Base-by-base conservation (phyloP, 371 early-diverging fungal species). In the Blyttiomyces sp. region DNA sequence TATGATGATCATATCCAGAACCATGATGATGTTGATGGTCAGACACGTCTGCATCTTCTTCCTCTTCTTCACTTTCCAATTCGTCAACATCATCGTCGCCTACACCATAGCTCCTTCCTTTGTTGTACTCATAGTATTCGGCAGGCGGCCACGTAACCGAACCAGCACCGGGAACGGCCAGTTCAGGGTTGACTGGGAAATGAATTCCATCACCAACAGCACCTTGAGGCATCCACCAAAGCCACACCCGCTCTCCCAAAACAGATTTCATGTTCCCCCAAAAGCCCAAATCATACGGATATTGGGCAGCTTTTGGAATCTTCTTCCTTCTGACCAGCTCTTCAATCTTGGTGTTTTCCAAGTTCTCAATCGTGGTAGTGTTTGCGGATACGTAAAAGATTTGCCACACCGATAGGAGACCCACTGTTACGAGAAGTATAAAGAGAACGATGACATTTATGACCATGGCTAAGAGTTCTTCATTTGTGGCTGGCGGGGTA, bases 271-370 rank as follows among this genome's bases (percentile, higher is more conserved):
- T 5, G 53, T 80, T 80, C 2, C 43, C 48, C 32, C 54, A 49
- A 45, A 81, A 59, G 3, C 98, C 98, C 50, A 97, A 71, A 73
- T 98, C 89, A 75, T 96, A 99, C 2, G 99, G 98, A 72, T 88
- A 92, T 48, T 71, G 74, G 13, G 44, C 26, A 48, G 61, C 79
- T 61, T 82, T 82, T 79, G 72, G 67, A 51, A 77, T 62, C 76
- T 68, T 82, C 30, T 79, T 85, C 61, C 72, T 71, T 51, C 82
- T 79, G 57, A 87, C 84, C 65, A 92, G 82, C 48, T 81, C 87
- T 13, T 84, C 86, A 43, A 91, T 91, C 69, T 89, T 89, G 61
- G 85, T 88, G 69, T 88, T 94, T 66, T 88, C 88, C 43, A 74
- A 71, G 53, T 68, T 69, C 69, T 99, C 99, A 60, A 99, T 95